Evolutionary conservation across 2,329 filamentous ascomycete genomes (phyloP).

Genomic region (Phialophora verrucosa): DNA sequence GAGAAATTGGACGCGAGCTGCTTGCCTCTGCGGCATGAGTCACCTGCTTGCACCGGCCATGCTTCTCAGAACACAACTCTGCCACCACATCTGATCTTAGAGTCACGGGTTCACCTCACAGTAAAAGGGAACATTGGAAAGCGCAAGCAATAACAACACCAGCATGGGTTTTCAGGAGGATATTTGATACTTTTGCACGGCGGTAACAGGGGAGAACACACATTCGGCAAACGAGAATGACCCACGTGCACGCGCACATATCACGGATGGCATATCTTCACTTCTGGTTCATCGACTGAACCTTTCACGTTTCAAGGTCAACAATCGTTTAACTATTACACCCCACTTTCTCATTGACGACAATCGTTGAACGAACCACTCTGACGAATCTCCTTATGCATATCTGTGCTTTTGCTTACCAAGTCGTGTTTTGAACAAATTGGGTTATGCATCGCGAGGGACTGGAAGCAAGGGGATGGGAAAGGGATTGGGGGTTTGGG

Average conservation of each 20-base stretch:
- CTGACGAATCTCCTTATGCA: slow-evolving; percentile 28
- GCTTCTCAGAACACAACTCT: background rate
- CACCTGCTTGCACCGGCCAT: slow-evolving; percentile 12
- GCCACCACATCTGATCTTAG: slow-evolving; percentile 3
- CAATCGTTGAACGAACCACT: slow-evolving; percentile 21
- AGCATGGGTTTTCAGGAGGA: slow-evolving; percentile 17
- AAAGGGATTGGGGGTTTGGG: background rate
- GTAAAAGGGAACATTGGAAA: slow-evolving; percentile 23
- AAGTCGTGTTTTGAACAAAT: slow-evolving; percentile 22
- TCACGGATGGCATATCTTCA: slow-evolving; percentile 17
- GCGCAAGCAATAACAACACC: slow-evolving; percentile 6
- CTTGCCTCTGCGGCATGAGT: background rate
- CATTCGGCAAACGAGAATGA: slow-evolving; percentile 18
- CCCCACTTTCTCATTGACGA: slow-evolving; percentile 16
- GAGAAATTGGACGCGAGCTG: background rate
- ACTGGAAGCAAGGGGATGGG: slow-evolving; percentile 6
- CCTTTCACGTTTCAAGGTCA: slow-evolving; percentile 1
- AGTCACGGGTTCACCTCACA: slow-evolving; percentile 20
- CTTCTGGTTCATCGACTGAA: slow-evolving; percentile 20
- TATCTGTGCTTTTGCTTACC: slow-evolving; percentile 12
- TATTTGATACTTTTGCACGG: slow-evolving; percentile 24
- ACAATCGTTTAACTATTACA: slow-evolving; percentile 11
- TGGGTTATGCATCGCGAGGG: slow-evolving; percentile 13
- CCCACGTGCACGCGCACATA: slow-evolving; percentile 19
- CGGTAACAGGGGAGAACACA: slow-evolving; percentile 12